phyloP scores from a whole-genome alignment of 1,284 basidiomycete genomes.

The Coniferiporia weirii region DNA sequence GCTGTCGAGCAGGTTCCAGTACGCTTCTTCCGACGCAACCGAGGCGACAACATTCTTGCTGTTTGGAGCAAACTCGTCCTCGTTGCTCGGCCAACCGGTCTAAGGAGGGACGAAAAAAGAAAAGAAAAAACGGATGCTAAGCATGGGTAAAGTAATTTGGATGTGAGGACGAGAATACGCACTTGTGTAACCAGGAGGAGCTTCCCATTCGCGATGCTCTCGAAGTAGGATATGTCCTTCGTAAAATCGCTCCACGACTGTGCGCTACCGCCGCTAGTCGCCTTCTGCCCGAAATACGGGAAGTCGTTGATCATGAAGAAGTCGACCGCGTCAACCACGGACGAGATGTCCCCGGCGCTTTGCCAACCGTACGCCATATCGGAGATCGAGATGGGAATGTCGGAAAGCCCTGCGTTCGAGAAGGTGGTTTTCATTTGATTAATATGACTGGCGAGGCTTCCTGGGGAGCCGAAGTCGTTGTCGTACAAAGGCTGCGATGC shows the following conservation, averaged over 20 bases:
- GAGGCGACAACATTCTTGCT: slow-evolving; percentile 18
- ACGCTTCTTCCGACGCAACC: slow-evolving; percentile 17
- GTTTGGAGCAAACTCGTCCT: slow-evolving; percentile 18
- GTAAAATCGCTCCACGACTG: slow-evolving; percentile 12
- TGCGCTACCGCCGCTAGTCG: slow-evolving; percentile 7
- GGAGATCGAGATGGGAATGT: slow-evolving; percentile 15
- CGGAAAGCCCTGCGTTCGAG: slow-evolving; percentile 9
- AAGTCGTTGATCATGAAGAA: slow-evolving; percentile 18
- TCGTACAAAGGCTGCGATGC: slow-evolving; percentile 13
- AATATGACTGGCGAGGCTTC: slow-evolving; percentile 12
- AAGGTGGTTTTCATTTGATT: slow-evolving; percentile 13
- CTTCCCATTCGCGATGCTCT: slow-evolving; percentile 14
- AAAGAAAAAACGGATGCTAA: no score
- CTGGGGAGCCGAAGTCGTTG: slow-evolving; percentile 13
- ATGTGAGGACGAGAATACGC: not conserved
- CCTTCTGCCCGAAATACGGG: slow-evolving; percentile 13
- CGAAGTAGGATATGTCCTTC: slow-evolving; percentile 8
- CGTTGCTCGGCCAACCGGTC: slow-evolving; percentile 21
- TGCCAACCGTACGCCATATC: slow-evolving; percentile 17
- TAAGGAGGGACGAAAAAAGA: not conserved
- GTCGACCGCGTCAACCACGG: slow-evolving; percentile 9
- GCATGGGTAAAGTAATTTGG: not conserved
- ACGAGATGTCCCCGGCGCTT: slow-evolving; percentile 5
- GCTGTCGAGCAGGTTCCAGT: slow-evolving; percentile 19
- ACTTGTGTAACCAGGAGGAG: slow-evolving; percentile 16